A percentile compares a stretch with the other conserved stretches of the same genome.
These are phyloP conservation scores for Arthrobotrys conoides DNA, from an alignment of 2,329 filamentous ascomycete species.

Conservation along the genomic window DNA sequence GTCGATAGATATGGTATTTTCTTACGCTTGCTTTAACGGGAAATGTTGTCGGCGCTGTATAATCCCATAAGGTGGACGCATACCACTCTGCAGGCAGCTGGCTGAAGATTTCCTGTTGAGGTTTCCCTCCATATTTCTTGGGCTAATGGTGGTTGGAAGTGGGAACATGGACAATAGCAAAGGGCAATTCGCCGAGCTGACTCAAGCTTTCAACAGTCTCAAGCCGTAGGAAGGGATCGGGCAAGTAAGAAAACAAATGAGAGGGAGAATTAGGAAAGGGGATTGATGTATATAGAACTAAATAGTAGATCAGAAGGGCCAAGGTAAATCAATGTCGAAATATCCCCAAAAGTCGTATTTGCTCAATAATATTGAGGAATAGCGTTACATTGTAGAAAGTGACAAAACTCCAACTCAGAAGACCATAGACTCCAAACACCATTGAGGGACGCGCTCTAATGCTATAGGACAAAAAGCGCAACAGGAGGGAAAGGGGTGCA, in stretches of 20 bases:
- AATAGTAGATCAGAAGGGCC: neutral
- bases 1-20: neutral
- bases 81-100: too few relatives aligned
- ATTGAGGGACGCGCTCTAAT: neutral
- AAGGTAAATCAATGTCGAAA: neutral
- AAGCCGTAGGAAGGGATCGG: neutral
- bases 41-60: neutral
- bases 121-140: too few relatives aligned
- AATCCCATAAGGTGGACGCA: too few relatives aligned
- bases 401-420: neutral
- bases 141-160: too few relatives aligned
- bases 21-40: neutral
- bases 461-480: neutral
- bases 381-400: neutral
- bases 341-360: neutral
- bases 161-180: too few relatives aligned
- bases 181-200: too few relatives aligned
- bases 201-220: too few relatives aligned
- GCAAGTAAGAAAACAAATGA: neutral
- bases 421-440: slow-evolving; percentile 24
- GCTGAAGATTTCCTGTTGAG: too few relatives aligned
- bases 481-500: neutral
- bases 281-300: too few relatives aligned
- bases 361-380: neutral
- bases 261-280: neutral